Conservation (phyloP, 192 early-diverging fungal species). For the Coemansia interrupta region DNA sequence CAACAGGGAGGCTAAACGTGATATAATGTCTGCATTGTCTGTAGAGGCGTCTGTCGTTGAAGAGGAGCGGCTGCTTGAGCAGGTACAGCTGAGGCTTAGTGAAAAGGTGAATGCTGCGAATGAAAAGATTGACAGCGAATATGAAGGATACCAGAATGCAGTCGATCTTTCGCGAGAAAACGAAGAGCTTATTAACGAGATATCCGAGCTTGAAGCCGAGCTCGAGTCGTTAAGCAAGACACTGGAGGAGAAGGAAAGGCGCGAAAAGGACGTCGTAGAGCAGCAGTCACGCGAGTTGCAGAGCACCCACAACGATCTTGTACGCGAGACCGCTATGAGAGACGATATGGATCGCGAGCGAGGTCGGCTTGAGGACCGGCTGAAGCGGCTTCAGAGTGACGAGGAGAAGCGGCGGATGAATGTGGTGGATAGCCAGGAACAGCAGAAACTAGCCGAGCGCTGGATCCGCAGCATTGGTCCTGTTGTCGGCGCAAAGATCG, state of each 20-base stretch:
- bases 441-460: slow-evolving; percentile 42
- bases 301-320: slow-evolving; percentile 42
- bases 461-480: slow-evolving; percentile 47
- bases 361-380: slow-evolving; percentile 30
- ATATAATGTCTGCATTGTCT: background rate
- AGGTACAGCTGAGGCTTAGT: slow-evolving; percentile 39
- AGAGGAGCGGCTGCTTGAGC: slow-evolving; percentile 44
- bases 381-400: slow-evolving; percentile 42
- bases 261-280: slow-evolving; percentile 33
- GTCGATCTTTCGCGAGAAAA: slow-evolving; percentile 21
- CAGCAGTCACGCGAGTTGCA: slow-evolving; percentile 53
- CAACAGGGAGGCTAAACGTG: too few relatives aligned
- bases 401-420: slow-evolving; percentile 43
- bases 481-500: slow-evolving; percentile 39
- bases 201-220: slow-evolving; percentile 37
- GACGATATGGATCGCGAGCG: slow-evolving; percentile 44
- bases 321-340: slow-evolving; percentile 42
- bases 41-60: slow-evolving; percentile 41
- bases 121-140: slow-evolving; percentile 32
- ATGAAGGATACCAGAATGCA: slow-evolving; percentile 28
- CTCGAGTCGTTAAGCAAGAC: slow-evolving; percentile 20
- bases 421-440: slow-evolving; percentile 47
- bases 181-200: slow-evolving; percentile 24
- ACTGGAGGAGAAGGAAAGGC: slow-evolving; percentile 40
- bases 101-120: slow-evolving; percentile 35